Percentiles rank a stretch among this genome's conserved stretches.
These are phyloP conservation scores for Penicillium sp. DNA, from an alignment of 2,329 filamentous ascomycete species.

Conservation along the genomic window DNA sequence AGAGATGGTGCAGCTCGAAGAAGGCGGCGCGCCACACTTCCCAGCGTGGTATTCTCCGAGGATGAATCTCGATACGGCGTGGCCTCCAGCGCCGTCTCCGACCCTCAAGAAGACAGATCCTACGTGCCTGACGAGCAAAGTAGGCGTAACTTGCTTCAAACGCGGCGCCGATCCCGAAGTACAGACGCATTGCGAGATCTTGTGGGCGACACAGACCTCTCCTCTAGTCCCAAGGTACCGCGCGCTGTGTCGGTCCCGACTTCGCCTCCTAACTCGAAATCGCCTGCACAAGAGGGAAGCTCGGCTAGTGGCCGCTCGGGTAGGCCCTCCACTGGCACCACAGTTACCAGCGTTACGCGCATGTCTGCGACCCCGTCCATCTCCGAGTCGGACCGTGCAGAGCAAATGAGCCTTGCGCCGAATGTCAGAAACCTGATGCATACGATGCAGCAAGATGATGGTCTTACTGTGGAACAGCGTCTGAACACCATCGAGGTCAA, in stretches of 20 bases:
- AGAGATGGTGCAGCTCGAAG: constrained; percentile 16
- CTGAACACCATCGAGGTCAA: constrained; percentile 48
- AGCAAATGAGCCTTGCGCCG: constrained; percentile 25
- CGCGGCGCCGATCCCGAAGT: constrained; percentile 43
- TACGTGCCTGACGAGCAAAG: constrained; percentile 14
- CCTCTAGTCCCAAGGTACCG: constrained; percentile 39
- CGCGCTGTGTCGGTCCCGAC: constrained; percentile 40
- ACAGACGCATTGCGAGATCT: constrained; percentile 37
- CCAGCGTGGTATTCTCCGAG: constrained; percentile 42
- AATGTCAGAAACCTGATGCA: constrained; percentile 38
- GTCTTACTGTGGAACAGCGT: constrained; percentile 41
- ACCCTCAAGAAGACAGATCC: constrained; percentile 19
- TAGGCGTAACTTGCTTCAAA: constrained; percentile 21
- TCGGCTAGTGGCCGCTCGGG: constrained; percentile 27
- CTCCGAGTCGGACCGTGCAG: constrained; percentile 15
- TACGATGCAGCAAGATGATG: constrained; percentile 38
- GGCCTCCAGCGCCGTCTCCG: constrained; percentile 21
- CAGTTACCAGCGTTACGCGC: constrained; percentile 25
- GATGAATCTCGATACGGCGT: constrained; percentile 33
- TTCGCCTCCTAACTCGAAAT: constrained; percentile 37
- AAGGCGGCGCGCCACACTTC: constrained; percentile 41
- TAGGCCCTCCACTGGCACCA: constrained; percentile 27
- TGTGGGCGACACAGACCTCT: constrained; percentile 34
- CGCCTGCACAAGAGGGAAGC: constrained; percentile 26
- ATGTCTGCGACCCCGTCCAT: constrained; percentile 19